Base-by-base conservation (phyloP, 2,329 filamentous ascomycete genomes). In the Exophiala viscosa region DNA sequence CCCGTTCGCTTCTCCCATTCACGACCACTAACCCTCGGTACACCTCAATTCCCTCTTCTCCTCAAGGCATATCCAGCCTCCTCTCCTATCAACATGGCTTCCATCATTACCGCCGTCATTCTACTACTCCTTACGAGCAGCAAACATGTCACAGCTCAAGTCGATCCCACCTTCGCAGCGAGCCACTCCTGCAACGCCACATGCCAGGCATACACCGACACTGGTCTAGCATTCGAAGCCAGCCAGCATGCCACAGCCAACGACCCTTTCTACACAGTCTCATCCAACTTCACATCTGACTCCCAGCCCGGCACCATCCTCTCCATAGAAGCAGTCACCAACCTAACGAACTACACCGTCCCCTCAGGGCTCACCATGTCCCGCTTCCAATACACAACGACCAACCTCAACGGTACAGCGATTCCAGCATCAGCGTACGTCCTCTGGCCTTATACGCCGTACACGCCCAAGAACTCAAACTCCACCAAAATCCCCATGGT, bases 381-480 rank as follows among this genome's bases (percentile, higher is more conserved):
- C 1, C 72, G 77, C 11, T 70, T 81, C 55, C 56, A 78, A 2
- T 81, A 76, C 64, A 72, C 72, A 15, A 74, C 75, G 0, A 68
- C 66, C 15, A 71, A 69, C n/a, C 55, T 73, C 17, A 76, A 78
- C 50, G 73, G 74, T 2, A 72, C 70, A 1, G 52, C 68, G 0
- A 62, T 80, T 1, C 77, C 77, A 1, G 71, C 75, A 7, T 78
- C 76, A 1, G 77, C 70, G 1, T 78, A 70, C 60, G 64, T 80
- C 10, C 69, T 80, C 1, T 80, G 75, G 75, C 77, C 77, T 0
- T 80, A 66, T 46, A 51, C 62, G 2, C 63, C 70, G 23, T 40
- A 45, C 45, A 42, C 44, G n/a, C 34, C 51, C 6, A 38, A 55
- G 33, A 52, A 45, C 35, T 18, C 45, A 44, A 18, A 36, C 7